phyloP scores from a whole-genome alignment of 1,284 basidiomycete genomes.

The Vanrija sp. region DNA sequence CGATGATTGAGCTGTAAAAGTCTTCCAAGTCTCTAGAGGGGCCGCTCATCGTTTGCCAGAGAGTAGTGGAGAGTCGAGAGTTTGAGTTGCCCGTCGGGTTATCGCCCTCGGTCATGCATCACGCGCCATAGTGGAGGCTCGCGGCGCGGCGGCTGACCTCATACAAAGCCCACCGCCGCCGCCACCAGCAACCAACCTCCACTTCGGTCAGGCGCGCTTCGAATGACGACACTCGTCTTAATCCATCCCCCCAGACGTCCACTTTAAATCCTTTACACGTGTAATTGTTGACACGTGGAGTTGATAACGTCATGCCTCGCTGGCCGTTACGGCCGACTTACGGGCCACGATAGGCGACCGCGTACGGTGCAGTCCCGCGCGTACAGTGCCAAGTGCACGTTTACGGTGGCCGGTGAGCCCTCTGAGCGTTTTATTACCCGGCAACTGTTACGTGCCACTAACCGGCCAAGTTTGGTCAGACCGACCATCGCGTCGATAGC shows the following conservation, averaged over 20 bases:
- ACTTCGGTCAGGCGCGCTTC: not conserved
- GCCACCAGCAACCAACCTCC: not conserved
- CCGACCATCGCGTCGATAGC: not conserved
- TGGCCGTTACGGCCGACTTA: too few relatives aligned
- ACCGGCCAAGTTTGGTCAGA: not conserved
- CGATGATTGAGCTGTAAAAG: conserved; percentile 19
- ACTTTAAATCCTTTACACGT: not conserved
- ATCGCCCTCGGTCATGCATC: not conserved
- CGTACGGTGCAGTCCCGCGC: too few relatives aligned
- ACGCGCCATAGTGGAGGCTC: not conserved
- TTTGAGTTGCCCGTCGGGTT: not conserved
- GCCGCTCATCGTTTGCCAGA: too few relatives aligned
- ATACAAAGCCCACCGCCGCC: not conserved
- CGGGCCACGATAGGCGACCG: too few relatives aligned
- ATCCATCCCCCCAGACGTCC: not conserved
- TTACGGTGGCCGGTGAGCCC: not conserved
- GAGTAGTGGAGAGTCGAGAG: not conserved
- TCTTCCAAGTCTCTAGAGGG: conserved; percentile 18
- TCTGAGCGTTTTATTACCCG: not conserved
- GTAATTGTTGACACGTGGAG: not conserved
- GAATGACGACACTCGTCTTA: not conserved
- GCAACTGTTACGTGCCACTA: not conserved
- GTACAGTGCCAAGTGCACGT: too few relatives aligned
- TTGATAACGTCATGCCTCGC: not conserved
- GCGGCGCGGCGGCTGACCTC: not conserved